Evolutionary conservation across 441 rosid species (phyloP).

Genomic region (Gossypium schwendimanii): DNA sequence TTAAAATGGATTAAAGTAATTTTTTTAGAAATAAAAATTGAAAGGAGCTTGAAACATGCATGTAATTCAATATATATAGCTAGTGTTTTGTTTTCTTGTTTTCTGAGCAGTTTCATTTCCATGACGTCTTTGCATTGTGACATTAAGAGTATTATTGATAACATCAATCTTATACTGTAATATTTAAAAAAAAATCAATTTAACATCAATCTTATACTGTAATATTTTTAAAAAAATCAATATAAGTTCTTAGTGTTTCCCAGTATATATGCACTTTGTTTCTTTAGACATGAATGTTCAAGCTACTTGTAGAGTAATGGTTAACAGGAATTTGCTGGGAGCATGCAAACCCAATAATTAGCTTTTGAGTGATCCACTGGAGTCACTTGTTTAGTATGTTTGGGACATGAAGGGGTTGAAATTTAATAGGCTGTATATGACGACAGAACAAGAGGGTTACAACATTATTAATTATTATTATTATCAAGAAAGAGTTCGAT

Average conservation of each 20-base stretch:
- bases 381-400: not conserved
- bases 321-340: conserved; percentile 1
- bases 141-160: not conserved
- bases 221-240: too few species aligned
- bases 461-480: too few species aligned
- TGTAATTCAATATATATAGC: not conserved
- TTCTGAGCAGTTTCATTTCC: not conserved
- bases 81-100: not conserved
- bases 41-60: not conserved
- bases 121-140: not conserved
- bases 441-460: not conserved
- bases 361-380: not conserved
- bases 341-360: not conserved
- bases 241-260: not conserved
- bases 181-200: not conserved
- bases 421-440: not conserved
- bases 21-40: not conserved
- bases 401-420: not conserved
- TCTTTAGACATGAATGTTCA: not conserved
- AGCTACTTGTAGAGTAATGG: not conserved
- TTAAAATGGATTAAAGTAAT: not conserved
- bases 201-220: too few species aligned
- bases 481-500: not conserved
- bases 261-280: not conserved
- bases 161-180: not conserved